Evolutionary conservation across 2,329 filamentous ascomycete species (phyloP).

Genomic region (Aspergillus sclerotialis): DNA sequence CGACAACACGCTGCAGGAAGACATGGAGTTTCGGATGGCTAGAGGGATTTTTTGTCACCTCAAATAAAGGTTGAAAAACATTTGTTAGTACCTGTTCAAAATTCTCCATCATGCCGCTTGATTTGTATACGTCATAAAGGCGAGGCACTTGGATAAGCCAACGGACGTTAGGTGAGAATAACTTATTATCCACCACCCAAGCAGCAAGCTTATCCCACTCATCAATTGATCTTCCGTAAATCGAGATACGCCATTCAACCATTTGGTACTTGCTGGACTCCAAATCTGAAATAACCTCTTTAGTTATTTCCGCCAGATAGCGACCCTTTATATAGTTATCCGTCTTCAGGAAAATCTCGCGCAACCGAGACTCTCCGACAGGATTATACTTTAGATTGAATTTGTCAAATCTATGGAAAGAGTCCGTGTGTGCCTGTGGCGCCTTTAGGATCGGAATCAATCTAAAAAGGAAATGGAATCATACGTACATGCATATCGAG

Average conservation of each 20-base stretch:
- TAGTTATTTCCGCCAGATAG: conserved; percentile 94
- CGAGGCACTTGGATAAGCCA: conserved; percentile 96
- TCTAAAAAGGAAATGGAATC: neutral
- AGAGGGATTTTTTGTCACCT: conserved; percentile 80
- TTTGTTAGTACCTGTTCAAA: conserved; percentile 89
- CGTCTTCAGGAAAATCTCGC: conserved; percentile 98
- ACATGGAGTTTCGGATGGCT: conserved; percentile 89
- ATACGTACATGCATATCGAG: conserved; percentile 88
- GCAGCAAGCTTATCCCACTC: conserved; percentile 98
- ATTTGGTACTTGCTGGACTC: conserved; percentile 99
- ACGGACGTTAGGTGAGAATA: conserved; percentile 94
- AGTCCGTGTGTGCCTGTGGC: conserved; percentile 79
- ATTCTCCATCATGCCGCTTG: conserved; percentile 74
- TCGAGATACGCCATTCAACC: conserved; percentile 98
- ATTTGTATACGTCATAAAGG: conserved; percentile 93
- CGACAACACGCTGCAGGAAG: conserved; percentile 90
- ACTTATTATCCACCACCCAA: conserved; percentile 96
- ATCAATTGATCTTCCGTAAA: conserved; percentile 84
- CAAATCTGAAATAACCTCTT: conserved; percentile 93
- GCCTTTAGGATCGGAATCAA: conserved; percentile 7
- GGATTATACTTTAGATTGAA: conserved; percentile 99
- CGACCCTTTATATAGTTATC: conserved; percentile 96
- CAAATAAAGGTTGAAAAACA: conserved; percentile 87
- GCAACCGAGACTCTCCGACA: conserved; percentile 85
- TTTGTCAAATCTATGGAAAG: conserved; percentile 98